Percentiles rank a stretch among this genome's conserved stretches.
These are phyloP conservation scores for Rhododendron vialii DNA, from an alignment of 148 eudicot species.

Conservation along the genomic window DNA sequence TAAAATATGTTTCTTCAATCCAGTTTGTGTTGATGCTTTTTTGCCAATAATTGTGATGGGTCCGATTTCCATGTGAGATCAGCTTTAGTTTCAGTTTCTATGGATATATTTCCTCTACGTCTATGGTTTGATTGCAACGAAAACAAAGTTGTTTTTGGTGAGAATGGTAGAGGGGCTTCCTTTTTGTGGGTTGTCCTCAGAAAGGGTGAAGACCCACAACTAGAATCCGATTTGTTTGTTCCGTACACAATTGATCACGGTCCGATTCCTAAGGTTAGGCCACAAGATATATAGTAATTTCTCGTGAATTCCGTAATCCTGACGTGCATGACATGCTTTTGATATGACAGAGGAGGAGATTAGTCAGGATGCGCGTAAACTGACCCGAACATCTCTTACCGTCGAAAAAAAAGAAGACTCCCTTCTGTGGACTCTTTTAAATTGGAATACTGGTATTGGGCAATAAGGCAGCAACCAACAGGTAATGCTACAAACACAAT, in stretches of 20 bases:
- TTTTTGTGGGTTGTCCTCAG: neutral
- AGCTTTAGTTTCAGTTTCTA: neutral
- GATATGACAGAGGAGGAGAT: neutral
- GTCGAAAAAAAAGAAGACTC: neutral
- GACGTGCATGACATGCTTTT: neutral
- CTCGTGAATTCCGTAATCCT: neutral
- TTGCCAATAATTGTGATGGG: constrained; percentile 10
- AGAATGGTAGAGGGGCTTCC: neutral
- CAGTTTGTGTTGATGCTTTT: neutral
- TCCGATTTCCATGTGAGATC: neutral
- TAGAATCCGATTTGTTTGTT: neutral
- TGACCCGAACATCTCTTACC: rapidly evolving
- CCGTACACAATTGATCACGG: too few species aligned
- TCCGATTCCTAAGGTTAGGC: neutral
- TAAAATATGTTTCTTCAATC: constrained; percentile 1
- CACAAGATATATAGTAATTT: neutral
- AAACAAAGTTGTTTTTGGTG: neutral
- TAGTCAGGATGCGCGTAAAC: neutral
- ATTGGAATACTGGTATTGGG: neutral
- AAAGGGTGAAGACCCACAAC: neutral
- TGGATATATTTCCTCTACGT: neutral
- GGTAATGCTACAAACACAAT: too few species aligned
- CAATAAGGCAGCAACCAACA: too few species aligned
- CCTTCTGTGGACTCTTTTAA: too few species aligned
- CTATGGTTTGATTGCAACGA: neutral